Conservation (phyloP, 2,329 filamentous ascomycete genomes). For the Stagonosporopsis cucurbitacearum region DNA sequence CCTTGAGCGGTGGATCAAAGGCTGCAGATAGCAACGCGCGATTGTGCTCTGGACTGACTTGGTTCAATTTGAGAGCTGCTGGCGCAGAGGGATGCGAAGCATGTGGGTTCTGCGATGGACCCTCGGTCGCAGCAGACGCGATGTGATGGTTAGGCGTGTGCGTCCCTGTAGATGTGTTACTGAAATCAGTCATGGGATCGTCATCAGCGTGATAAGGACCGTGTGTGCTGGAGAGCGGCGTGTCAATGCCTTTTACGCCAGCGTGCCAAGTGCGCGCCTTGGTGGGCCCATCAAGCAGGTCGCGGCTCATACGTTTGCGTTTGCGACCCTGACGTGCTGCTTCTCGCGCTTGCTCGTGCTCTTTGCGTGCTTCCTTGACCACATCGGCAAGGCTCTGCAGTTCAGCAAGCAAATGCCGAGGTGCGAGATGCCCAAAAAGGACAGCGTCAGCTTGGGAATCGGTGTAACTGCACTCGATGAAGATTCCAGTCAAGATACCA, state of each 20-base stretch:
- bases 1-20: slow-evolving; percentile 63
- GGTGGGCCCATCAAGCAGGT: slow-evolving; percentile 25
- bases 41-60: slow-evolving; percentile 34
- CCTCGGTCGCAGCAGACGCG: not conserved
- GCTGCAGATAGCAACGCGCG: slow-evolving; percentile 37
- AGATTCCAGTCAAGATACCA: slow-evolving; percentile 77
- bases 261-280: slow-evolving; percentile 22
- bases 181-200: slow-evolving; percentile 37
- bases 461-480: slow-evolving; percentile 95
- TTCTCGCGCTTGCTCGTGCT: slow-evolving; percentile 43
- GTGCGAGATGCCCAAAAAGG: slow-evolving; percentile 88
- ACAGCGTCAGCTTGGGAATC: slow-evolving; percentile 77
- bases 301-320: slow-evolving; percentile 65
- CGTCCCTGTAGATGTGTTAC: slow-evolving; percentile 22
- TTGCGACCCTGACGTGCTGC: slow-evolving; percentile 59
- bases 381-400: slow-evolving; percentile 73
- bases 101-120: not conserved
- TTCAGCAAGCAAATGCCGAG: slow-evolving; percentile 81
- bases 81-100: slow-evolving; percentile 31
- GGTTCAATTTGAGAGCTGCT: slow-evolving; percentile 32
- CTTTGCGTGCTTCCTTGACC: slow-evolving; percentile 62
- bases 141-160: slow-evolving; percentile 26
- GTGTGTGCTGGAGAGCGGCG: slow-evolving; percentile 14
- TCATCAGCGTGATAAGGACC: slow-evolving; percentile 27
- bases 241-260: slow-evolving; percentile 24